Evolutionary conservation across 805 yeast species (phyloP), one percentile per base, ranked within the genome.

Genomic region (Tetrapisispora arboricola): DNA sequence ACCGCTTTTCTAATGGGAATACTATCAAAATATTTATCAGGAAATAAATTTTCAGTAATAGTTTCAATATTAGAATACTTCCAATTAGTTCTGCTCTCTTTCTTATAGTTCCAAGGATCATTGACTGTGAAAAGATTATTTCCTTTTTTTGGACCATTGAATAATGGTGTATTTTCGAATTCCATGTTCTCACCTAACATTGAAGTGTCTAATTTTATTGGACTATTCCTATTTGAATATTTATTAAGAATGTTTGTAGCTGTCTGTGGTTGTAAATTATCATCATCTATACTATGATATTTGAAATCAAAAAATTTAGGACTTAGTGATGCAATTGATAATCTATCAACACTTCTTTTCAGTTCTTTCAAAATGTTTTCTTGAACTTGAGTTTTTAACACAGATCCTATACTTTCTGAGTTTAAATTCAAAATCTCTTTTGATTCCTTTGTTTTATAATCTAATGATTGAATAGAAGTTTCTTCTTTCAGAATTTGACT

Each of bases 1-100:
- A 53, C 30, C 32, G 49, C 51, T 20, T 44, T 45, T 33, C 48
- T 47, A 30, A 50, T 48, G 6, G 54, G 37, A 10, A 17, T 34
- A 24, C 5, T 16, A 12, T 34, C 29, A 3, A 24, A 24, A 25
- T 34, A 22, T 24, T 22, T 25, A 4, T 24, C 29, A 4, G 37
- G 6, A 16, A 22, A 16, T 16, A 34, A 16, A 3, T 34, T 25
- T 10, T 25, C 29, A 16, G 29, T 34, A 5, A 34, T 34, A 3
- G 37, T 34, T 17, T 34, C 37, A 16, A 34, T 34, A 24, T 34
- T 34, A 17, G 16, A 6, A 17, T 34, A 34, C n/a, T 34, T 34
- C 37, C 37, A 34, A 25, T 24, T 24, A 3, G 9, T 29, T 15
- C n/a, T 24, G 2, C 16, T 7, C 6, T 24, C 22, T 24, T 25